Base-by-base conservation (phyloP, 1,284 basidiomycete genomes). In the Schizopora paradoxa region DNA sequence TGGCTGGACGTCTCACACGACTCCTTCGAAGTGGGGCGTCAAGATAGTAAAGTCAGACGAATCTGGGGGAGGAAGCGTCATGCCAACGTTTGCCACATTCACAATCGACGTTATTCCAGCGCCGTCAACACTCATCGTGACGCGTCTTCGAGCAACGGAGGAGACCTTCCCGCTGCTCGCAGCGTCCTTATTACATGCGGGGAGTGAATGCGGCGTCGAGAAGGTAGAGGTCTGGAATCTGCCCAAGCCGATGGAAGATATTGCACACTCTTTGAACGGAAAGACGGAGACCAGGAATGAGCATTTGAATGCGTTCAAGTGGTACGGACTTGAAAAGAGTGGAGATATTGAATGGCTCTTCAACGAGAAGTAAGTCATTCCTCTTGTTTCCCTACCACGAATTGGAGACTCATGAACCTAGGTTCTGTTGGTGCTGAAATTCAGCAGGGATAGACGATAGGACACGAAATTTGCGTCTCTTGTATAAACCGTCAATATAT, bases 181-280 rank as follows among this genome's bases (percentile, higher is more conserved):
- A 18, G 49, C 49, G 6, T 60, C 58, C 32, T 55, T 79, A 2
- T 54, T 67, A 39, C 57, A 59, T 23, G 63, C 62, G 14, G 76
- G 75, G 18, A 58, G 54, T 43, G 56, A 65, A 45, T 53, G 68
- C 43, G 63, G 64, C 6, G 60, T 76, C 27, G 58, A 65, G 34
- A 63, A 56, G 40, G 59, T 84, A 19, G 79, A 82, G 53, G 60
- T 73, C 1, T 84, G 81, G 78, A 76, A 76, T 56, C 47, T 79
- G 23, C 60, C 63, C 0, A 49, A 56, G 10, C 54, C 66, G 16
- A 56, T 80, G 25, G 51, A 63, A 37, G 49, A 54, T 1, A 48
- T 61, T 23, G 70, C 67, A 4, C 43, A 54, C 16, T 50, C 53
- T 10, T 51, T 64, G 1, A 73, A 71, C 3, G 75, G 72, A 3